Conservation (phyloP, 1,139 yeast genomes). For the Saccharomyces hybrid region DNA sequence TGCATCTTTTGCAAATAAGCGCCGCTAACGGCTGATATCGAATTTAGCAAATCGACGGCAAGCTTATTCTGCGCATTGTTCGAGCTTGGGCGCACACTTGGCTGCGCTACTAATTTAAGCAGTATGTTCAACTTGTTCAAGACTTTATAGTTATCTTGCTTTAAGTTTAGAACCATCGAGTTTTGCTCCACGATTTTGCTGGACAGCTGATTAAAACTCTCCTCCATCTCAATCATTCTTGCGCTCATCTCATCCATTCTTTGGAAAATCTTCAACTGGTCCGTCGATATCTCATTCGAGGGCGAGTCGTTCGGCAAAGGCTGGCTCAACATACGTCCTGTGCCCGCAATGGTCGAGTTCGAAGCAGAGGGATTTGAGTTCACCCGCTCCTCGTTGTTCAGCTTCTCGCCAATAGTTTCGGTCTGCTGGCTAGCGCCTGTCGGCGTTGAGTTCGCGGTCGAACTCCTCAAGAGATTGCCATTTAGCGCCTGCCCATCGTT, state of each 20-base stretch:
- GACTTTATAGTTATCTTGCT: constrained; percentile 1
- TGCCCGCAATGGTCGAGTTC: neutral
- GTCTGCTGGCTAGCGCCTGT: neutral
- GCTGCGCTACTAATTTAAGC: constrained; percentile 6
- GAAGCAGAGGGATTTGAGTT: neutral
- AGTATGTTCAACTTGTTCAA: constrained; percentile 4
- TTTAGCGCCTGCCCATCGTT: neutral
- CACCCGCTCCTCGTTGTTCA: neutral
- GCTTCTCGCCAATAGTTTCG: neutral
- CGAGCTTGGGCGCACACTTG: neutral
- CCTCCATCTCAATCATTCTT: constrained; percentile 27
- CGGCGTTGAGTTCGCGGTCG: neutral
- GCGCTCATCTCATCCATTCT: constrained; percentile 29
- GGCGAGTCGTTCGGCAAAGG: neutral
- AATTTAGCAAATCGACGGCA: constrained; percentile 23
- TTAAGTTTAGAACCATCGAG: constrained; percentile 4
- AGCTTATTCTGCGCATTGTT: constrained; percentile 9
- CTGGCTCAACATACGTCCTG: neutral
- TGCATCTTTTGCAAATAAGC: constrained; percentile 17
- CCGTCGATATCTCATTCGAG: neutral
- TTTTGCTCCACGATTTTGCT: constrained; percentile 19
- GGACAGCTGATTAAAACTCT: constrained; percentile 21
- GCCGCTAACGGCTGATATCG: constrained; percentile 25
- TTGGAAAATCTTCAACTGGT: constrained; percentile 18
- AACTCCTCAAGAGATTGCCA: neutral